phyloP scores from a whole-genome alignment of 148 eudicot species.

The Rhododendron henanense region DNA sequence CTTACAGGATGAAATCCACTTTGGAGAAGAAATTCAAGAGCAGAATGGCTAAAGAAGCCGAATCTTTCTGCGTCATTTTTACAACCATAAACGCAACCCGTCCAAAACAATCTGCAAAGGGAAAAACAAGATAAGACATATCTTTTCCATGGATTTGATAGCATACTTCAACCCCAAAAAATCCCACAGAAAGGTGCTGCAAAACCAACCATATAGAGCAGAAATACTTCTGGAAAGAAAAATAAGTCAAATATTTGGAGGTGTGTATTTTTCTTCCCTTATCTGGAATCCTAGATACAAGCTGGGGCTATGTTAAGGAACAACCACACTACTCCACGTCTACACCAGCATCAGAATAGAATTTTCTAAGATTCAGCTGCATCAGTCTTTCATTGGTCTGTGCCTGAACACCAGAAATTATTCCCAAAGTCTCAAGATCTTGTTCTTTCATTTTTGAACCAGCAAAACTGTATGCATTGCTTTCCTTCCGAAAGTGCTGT shows the following conservation, averaged over 20 bases:
- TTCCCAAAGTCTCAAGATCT: background rate
- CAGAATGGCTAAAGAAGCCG: conserved; percentile 92
- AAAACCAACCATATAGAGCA: background rate
- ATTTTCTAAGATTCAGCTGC: background rate
- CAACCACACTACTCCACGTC: background rate
- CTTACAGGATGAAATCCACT: conserved; percentile 94
- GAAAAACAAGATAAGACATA: conserved; percentile 12
- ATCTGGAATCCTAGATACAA: background rate
- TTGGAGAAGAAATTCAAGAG: conserved; percentile 91
- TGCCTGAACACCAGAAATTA: background rate
- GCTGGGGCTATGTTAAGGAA: background rate
- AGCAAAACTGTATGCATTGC: background rate
- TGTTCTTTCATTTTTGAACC: background rate
- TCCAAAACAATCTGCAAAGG: conserved; percentile 53
- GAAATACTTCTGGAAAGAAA: background rate
- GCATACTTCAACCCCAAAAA: conserved; percentile 1
- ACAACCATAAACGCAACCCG: conserved; percentile 77
- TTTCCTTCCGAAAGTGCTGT: background rate
- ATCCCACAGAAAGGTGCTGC: background rate
- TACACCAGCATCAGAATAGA: background rate
- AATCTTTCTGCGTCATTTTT: conserved; percentile 85
- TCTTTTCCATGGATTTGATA: background rate
- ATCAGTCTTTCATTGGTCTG: background rate
- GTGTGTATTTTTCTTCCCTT: background rate
- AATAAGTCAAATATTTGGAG: background rate